Conservation (phyloP, 1,139 yeast species). For the Hemisphaericaspora xylofermentans region DNA sequence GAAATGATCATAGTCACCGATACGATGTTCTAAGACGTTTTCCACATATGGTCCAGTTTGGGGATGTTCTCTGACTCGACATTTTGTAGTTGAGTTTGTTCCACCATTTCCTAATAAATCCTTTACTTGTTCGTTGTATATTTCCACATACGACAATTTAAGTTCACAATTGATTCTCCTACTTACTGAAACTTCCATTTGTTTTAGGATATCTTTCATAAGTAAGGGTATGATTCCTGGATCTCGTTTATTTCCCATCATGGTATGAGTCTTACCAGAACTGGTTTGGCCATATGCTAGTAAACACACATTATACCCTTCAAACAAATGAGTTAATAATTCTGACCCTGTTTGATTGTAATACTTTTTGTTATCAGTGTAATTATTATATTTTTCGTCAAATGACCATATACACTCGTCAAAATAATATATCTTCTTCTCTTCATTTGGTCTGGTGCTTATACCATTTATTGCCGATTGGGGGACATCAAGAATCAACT, state of each 20-base stretch:
- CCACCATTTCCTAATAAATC: constrained; percentile 44
- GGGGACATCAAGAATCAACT: constrained; percentile 24
- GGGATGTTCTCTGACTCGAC: constrained; percentile 60
- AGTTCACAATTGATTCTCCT: constrained; percentile 53
- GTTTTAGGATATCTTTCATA: constrained; percentile 52
- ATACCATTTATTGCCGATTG: background rate
- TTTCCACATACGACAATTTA: constrained; percentile 63
- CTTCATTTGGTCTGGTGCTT: constrained; percentile 15
- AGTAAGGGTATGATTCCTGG: constrained; percentile 65
- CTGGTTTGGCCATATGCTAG: constrained; percentile 83
- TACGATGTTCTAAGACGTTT: constrained; percentile 49
- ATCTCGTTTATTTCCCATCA: constrained; percentile 58
- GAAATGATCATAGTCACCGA: constrained; percentile 47
- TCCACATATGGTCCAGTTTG: constrained; percentile 71
- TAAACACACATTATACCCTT: constrained; percentile 73
- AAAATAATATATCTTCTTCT: constrained; percentile 43
- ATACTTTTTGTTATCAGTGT: constrained; percentile 48
- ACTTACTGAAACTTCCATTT: constrained; percentile 37
- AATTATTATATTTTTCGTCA: constrained; percentile 31
- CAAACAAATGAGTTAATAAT: constrained; percentile 59
- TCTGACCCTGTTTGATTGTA: constrained; percentile 57
- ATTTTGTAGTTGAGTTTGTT: constrained; percentile 22
- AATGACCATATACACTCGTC: constrained; percentile 64
- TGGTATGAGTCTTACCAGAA: constrained; percentile 68
- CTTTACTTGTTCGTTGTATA: constrained; percentile 69